Conservation (phyloP, 805 yeast genomes). For the Saturnispora dispora region DNA sequence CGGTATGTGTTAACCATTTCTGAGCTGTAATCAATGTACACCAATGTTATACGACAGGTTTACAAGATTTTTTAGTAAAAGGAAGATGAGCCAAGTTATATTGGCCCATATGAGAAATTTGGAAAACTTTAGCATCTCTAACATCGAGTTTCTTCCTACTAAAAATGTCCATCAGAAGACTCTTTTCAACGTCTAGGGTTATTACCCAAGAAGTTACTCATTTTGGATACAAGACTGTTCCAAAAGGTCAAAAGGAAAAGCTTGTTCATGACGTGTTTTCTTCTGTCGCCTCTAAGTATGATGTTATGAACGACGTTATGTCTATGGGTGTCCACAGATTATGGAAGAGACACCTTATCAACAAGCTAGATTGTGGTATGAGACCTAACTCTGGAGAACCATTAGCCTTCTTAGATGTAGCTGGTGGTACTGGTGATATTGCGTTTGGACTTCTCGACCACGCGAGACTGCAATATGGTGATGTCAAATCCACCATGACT, state of each 20-base stretch:
- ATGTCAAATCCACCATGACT: slow-evolving; percentile 70
- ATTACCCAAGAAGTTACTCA: slow-evolving; percentile 44
- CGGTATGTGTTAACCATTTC: too few relatives aligned
- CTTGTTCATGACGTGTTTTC: slow-evolving; percentile 83
- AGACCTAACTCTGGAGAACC: slow-evolving; percentile 76
- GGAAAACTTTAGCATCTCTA: neutral
- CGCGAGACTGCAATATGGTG: slow-evolving; percentile 72
- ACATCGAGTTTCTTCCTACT: neutral
- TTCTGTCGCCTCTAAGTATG: slow-evolving; percentile 89
- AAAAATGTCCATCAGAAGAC: slow-evolving; percentile 6
- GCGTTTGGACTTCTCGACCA: slow-evolving; percentile 93
- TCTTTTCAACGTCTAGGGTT: slow-evolving; percentile 3
- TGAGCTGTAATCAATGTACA: too few relatives aligned
- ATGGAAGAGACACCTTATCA: slow-evolving; percentile 90
- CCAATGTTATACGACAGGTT: neutral
- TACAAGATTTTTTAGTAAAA: neutral
- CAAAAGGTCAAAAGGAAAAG: slow-evolving; percentile 70
- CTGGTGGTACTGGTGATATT: slow-evolving; percentile 98
- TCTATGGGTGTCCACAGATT: slow-evolving; percentile 88
- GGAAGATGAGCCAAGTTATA: neutral
- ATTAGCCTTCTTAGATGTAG: slow-evolving; percentile 84
- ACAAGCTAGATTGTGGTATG: slow-evolving; percentile 84
- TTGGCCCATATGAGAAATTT: neutral
- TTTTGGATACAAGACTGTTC: slow-evolving; percentile 83
- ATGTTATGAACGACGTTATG: slow-evolving; percentile 97